These are phyloP conservation scores for Vishniacozyma victoriae DNA, from an alignment of 768 basidiomycete genomes.

Conservation along the genomic window DNA sequence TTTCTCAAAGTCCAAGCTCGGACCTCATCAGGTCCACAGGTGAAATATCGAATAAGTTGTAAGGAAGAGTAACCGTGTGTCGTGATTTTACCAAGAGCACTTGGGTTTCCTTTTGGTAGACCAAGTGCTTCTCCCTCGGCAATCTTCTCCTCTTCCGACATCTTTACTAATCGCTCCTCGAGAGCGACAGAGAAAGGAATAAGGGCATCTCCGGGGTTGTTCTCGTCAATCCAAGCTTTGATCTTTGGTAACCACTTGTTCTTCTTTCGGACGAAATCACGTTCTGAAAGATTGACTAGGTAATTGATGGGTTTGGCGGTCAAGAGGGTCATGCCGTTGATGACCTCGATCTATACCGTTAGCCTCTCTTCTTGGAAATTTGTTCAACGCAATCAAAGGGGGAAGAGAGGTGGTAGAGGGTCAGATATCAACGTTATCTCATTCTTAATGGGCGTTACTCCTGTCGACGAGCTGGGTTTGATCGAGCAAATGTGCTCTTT, in stretches of 20 bases:
- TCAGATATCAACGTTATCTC: conserved; percentile 55
- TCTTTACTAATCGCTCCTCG: conserved; percentile 77
- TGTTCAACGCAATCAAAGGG: too few relatives aligned
- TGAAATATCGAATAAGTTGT: conserved; percentile 59
- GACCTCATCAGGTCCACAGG: conserved; percentile 92
- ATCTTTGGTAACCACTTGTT: conserved; percentile 99
- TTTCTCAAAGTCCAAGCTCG: conserved; percentile 96
- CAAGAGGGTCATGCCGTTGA: conserved; percentile 64
- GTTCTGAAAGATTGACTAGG: conserved; percentile 92
- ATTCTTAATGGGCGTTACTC: conserved; percentile 75
- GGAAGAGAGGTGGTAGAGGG: too few relatives aligned
- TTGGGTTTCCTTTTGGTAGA: conserved; percentile 52
- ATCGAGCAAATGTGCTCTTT: conserved; percentile 71
- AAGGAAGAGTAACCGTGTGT: conserved; percentile 85
- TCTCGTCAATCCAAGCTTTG: conserved; percentile 93
- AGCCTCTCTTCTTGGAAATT: conserved; percentile 8
- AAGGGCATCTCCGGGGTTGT: conserved; percentile 91
- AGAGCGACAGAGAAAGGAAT: conserved; percentile 96
- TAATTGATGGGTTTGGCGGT: conserved; percentile 98
- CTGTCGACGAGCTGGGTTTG: conserved; percentile 91
- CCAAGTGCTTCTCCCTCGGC: conserved; percentile 73
- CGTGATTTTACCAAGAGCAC: conserved; percentile 85
- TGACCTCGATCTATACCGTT: conserved; percentile 40
- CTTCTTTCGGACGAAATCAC: conserved; percentile 93
- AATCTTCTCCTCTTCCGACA: conserved; percentile 58